phyloP scores from a whole-genome alignment of 164 flowering plant genomes.

The Houttuynia cordata region DNA sequence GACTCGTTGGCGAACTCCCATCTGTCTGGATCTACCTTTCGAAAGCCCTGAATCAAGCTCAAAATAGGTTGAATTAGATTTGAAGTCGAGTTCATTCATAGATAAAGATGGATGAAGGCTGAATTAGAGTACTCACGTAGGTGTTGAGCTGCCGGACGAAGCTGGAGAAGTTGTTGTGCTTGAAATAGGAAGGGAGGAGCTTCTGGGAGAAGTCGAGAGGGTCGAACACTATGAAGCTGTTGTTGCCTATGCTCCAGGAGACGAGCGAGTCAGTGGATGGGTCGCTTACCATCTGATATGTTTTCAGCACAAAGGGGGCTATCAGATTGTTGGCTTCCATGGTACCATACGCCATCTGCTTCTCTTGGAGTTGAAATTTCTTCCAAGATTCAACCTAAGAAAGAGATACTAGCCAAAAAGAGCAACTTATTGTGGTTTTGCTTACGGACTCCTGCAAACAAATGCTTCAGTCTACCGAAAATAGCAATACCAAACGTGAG shows the following conservation, averaged over 20 bases:
- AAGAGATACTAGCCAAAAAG: neutral
- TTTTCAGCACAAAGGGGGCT: constrained; percentile 79
- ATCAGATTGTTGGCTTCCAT: constrained; percentile 20
- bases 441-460: too few relatives aligned
- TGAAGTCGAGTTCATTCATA: neutral
- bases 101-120: neutral
- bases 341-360: neutral
- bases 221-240: constrained; percentile 75
- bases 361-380: neutral
- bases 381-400: neutral
- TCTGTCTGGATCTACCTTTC: constrained; percentile 71
- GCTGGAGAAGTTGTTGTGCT: constrained; percentile 95
- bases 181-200: constrained; percentile 64
- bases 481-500: too few relatives aligned
- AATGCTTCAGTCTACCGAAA: too few relatives aligned
- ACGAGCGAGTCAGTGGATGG: constrained; percentile 48
- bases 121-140: constrained; percentile 38
- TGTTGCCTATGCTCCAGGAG: constrained; percentile 58
- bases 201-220: constrained; percentile 56
- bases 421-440: too few relatives aligned
- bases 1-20: constrained; percentile 90
- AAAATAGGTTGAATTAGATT: too few relatives aligned
- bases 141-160: constrained; percentile 91
- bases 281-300: constrained; percentile 79
- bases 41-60: constrained; percentile 44